Base-by-base conservation (phyloP, 768 basidiomycete species). In the Gloeophyllum trabeum region DNA sequence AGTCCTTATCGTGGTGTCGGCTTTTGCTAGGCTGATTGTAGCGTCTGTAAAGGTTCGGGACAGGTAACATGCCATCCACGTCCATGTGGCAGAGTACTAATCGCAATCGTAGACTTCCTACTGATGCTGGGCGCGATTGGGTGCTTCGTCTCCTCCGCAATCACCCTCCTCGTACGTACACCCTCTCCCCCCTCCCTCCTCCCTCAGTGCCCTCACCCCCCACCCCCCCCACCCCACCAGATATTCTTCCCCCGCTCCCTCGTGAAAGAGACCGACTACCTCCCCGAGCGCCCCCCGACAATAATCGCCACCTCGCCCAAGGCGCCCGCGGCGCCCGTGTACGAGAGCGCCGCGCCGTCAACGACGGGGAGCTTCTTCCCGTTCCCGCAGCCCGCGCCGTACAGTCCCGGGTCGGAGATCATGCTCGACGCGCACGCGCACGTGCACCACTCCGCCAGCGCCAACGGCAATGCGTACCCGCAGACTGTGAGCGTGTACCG, bases 191-290 rank as follows among this genome's bases (percentile, higher is more conserved):
- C n/a, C n/a, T 35, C 38, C 23, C 39, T 19, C 22, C 42, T 23
- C 13, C 6, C 25, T 35, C 24, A 4, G 25, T 22, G n/a, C n/a
- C 20, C 26, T 28, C 21, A 39, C 36, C 23, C 19, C 35, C 25
- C 18, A 18, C 23, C 20, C 40, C 5, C 34, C 26, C 34, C 39
- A 38, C 16, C 39, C 16, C 35, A 20, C 28, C 5, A 84, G 81
- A 71, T 86, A 34, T 86, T 86, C 62, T 86, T 86, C 64, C 84
- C 84, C 25, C 81, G 81, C 35, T 82, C 82, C 2, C 66, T 83
- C 42, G 71, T 72, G 3, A 65, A 64, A 21, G 81, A 84, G 58
- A 62, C 70, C 4, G 82, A 79, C 2, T 81, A 82, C 61, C 67
- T 61, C 43, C 65, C 69, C 19, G 71, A 70, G 39, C 28, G 10